A percentile compares a stretch with the other conserved stretches of the same genome.
Evolutionary conservation across 2,329 filamentous ascomycete species (phyloP).

Genomic region (Diaporthe vexans): DNA sequence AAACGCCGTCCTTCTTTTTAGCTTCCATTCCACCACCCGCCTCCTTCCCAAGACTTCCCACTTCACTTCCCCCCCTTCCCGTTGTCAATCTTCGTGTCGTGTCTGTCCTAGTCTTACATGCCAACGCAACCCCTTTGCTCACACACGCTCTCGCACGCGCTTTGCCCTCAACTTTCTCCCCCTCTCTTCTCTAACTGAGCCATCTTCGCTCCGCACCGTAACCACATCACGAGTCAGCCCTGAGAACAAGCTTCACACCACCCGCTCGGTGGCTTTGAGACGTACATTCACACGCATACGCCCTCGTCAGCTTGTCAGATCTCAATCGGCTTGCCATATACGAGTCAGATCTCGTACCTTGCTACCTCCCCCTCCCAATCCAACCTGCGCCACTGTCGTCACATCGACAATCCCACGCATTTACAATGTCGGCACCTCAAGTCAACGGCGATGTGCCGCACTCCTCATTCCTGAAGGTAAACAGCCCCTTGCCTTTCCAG

Average conservation of each 20-base stretch:
- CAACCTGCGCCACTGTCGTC: constrained; percentile 6
- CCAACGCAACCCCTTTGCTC: constrained; percentile 24
- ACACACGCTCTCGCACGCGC: background rate
- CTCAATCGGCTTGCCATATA: constrained; percentile 12
- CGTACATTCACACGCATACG: constrained; percentile 16
- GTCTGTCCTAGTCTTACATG: constrained; percentile 3
- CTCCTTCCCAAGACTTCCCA: constrained; percentile 18
- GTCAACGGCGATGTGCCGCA: constrained; percentile 65
- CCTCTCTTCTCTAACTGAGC: no score
- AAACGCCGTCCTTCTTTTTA: constrained; percentile 24
- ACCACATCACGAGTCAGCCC: constrained; percentile 22
- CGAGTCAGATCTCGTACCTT: constrained; percentile 32
- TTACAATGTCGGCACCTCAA: constrained; percentile 54
- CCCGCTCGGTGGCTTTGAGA: constrained; percentile 1
- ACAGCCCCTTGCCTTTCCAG: constrained; percentile 34
- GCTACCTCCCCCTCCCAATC: constrained; percentile 1
- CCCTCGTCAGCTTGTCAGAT: constrained; percentile 14
- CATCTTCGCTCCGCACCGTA: background rate
- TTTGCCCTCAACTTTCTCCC: background rate
- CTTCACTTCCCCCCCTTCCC: background rate
- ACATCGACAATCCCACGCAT: background rate
- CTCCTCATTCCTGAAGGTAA: constrained; percentile 66
- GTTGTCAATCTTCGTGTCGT: background rate
- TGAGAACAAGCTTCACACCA: constrained; percentile 29
- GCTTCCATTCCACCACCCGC: constrained; percentile 31